Conservation (phyloP, 257 asterid species). For the Capsicum baccatum region DNA sequence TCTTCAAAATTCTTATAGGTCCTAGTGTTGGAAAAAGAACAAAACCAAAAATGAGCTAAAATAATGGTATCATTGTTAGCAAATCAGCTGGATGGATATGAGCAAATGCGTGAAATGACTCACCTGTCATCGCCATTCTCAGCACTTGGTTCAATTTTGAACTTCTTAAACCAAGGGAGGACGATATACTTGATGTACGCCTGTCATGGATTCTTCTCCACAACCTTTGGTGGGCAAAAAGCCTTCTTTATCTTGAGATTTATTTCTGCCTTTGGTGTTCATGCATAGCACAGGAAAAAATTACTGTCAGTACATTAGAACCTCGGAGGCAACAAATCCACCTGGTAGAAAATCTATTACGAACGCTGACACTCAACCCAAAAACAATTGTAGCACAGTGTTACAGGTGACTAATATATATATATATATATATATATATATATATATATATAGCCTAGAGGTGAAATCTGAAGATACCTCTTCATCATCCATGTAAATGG, state of each 20-base stretch:
- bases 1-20: slow-evolving; percentile 65
- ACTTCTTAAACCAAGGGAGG: slow-evolving; percentile 79
- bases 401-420: neutral
- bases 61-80: neutral
- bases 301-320: neutral
- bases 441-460: neutral
- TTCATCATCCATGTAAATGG: slow-evolving; percentile 90
- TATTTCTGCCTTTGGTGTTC: slow-evolving; percentile 66
- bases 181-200: slow-evolving; percentile 75
- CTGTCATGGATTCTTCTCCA: slow-evolving; percentile 75
- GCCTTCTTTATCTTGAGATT: slow-evolving; percentile 82
- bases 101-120: slow-evolving; percentile 32
- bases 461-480: slow-evolving; percentile 59
- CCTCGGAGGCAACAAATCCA: neutral
- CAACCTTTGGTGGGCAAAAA: slow-evolving; percentile 79
- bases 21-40: slow-evolving; percentile 44
- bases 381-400: slow-evolving; percentile 13
- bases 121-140: slow-evolving; percentile 89
- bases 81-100: neutral
- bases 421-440: neutral
- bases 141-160: slow-evolving; percentile 69
- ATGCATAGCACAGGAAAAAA: neutral
- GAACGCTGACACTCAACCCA: neutral
- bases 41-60: neutral
- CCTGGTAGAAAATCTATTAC: slow-evolving; percentile 16